Percentiles rank a stretch among this genome's conserved stretches.
These are phyloP conservation scores for Flaveria brownii DNA, from an alignment of 129 eudicot species.

Conservation along the genomic window DNA sequence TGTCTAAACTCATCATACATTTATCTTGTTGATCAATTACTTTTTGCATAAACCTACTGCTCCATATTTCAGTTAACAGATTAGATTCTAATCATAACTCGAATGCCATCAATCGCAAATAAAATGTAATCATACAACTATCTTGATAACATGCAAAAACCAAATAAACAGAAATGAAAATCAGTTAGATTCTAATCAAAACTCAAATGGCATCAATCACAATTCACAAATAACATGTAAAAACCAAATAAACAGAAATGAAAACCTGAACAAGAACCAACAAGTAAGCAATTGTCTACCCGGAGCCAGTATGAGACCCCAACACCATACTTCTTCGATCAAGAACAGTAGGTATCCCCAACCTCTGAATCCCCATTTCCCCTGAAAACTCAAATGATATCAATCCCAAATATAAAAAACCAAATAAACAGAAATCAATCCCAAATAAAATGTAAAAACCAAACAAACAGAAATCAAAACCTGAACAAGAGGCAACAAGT, in stretches of 20 bases:
- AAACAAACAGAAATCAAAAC: too few relatives aligned
- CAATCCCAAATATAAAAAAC: too few relatives aligned
- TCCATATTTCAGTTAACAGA: too few relatives aligned
- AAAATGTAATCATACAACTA: background rate
- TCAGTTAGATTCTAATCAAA: background rate
- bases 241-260: too few relatives aligned
- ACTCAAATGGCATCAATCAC: background rate
- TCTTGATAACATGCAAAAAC: background rate
- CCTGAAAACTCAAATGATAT: too few relatives aligned
- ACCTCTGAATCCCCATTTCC: slow-evolving; percentile 64
- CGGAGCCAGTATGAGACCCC: slow-evolving; percentile 98
- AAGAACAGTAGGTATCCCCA: slow-evolving; percentile 80
- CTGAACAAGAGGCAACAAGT: slow-evolving; percentile 28
- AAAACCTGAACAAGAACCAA: slow-evolving; percentile 89
- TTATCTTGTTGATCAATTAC: too few relatives aligned
- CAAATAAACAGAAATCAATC: too few relatives aligned
- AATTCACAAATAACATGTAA: too few relatives aligned
- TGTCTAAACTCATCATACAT: too few relatives aligned
- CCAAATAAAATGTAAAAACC: too few relatives aligned
- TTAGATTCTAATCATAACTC: background rate
- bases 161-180: background rate
- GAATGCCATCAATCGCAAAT: background rate
- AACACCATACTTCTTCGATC: slow-evolving; percentile 72
- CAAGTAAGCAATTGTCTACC: slow-evolving; percentile 91
- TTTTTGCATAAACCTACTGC: too few relatives aligned